These are phyloP conservation scores for Fusarium falciforme DNA, from an alignment of 2,329 filamentous ascomycete genomes.

Conservation along the genomic window DNA sequence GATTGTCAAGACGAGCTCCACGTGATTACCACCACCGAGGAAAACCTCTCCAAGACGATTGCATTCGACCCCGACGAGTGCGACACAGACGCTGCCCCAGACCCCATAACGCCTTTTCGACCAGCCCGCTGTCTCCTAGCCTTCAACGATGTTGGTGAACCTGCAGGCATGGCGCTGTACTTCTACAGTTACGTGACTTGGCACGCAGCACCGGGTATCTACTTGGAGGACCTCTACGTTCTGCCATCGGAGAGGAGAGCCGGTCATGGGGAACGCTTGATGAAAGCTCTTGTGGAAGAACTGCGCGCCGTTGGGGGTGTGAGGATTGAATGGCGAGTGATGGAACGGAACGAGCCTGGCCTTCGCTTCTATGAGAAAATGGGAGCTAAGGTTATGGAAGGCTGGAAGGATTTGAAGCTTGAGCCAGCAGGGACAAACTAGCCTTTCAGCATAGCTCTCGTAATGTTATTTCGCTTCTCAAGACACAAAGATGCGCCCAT, in stretches of 20 bases:
- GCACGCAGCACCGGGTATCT: conserved; percentile 2
- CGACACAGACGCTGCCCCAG: not conserved
- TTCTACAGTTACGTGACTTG: conserved; percentile 4
- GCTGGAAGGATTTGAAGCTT: not conserved
- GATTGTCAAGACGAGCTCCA: not conserved
- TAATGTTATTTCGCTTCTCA: no score
- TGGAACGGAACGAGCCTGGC: not conserved
- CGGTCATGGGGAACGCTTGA: not conserved
- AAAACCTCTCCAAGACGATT: not conserved
- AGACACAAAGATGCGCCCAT: no score
- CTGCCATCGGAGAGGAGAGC: not conserved
- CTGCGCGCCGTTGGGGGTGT: not conserved
- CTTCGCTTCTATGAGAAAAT: not conserved
- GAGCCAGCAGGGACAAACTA: not conserved
- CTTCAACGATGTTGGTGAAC: not conserved
- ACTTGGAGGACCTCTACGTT: conserved; percentile 4
- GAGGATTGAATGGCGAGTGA: not conserved
- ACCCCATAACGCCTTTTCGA: not conserved
- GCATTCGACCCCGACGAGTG: not conserved
- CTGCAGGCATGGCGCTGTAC: conserved; percentile 6
- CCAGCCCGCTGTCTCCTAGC: not conserved
- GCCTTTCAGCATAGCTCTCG: no score
- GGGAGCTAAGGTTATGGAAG: not conserved
- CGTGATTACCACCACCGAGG: not conserved
- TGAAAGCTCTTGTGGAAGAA: not conserved